Evolutionary conservation across 495 filamentous ascomycete genomes (phyloP).

Genomic region (Aspergillus baeticus): DNA sequence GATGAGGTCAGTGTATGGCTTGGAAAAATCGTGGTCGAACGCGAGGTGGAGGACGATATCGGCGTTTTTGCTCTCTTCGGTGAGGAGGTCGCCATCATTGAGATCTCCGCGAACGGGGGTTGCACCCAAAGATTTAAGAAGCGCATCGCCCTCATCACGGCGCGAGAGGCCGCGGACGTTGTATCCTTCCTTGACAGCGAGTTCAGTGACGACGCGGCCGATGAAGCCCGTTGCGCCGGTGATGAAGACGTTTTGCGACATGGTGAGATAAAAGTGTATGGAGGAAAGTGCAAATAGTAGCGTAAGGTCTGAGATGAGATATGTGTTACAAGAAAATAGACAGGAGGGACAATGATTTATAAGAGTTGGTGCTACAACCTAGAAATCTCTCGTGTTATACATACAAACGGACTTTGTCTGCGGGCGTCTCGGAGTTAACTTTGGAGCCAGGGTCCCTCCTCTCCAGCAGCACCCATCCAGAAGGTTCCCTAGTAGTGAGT

Average conservation of each 20-base stretch:
- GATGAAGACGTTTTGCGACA: constrained; percentile 37
- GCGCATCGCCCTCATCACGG: constrained; percentile 28
- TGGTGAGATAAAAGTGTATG: background rate
- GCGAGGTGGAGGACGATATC: constrained; percentile 49
- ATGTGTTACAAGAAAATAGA: too few relatives aligned
- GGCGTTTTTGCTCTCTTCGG: constrained; percentile 29
- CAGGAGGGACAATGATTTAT: too few relatives aligned
- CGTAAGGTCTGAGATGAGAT: too few relatives aligned
- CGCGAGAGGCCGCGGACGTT: constrained; percentile 44
- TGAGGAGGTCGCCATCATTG: constrained; percentile 33
- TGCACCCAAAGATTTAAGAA: constrained; percentile 28
- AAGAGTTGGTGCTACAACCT: too few relatives aligned
- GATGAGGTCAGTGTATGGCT: constrained; percentile 28
- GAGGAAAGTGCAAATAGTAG: too few relatives aligned
- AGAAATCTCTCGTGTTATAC: too few relatives aligned
- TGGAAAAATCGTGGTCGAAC: constrained; percentile 43
- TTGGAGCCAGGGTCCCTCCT: too few relatives aligned
- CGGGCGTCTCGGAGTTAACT: too few relatives aligned
- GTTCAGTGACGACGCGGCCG: constrained; percentile 39
- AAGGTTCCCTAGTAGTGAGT: too few relatives aligned
- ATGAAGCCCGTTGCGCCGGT: constrained; percentile 50
- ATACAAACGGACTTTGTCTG: too few relatives aligned
- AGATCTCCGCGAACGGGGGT: constrained; percentile 37
- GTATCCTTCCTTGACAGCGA: constrained; percentile 41
- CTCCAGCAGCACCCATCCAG: too few relatives aligned